Percentiles rank a stretch among this genome's conserved stretches.
phyloP scores from a whole-genome alignment of 768 basidiomycete genomes.

The Gymnopilus junonius region DNA sequence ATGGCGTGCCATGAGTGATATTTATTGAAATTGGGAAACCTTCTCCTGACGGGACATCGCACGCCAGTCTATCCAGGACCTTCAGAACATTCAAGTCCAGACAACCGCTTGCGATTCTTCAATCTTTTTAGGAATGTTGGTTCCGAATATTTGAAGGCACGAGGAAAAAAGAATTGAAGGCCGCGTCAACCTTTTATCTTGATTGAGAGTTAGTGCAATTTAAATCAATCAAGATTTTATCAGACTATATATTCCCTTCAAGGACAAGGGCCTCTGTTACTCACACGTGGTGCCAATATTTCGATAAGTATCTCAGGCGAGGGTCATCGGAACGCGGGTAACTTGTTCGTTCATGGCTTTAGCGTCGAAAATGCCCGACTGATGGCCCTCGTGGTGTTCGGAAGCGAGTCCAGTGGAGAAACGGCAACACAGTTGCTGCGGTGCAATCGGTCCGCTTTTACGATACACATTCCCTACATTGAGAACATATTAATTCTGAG shows the following conservation, averaged over 20 bases:
- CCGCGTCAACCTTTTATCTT: conserved; percentile 3
- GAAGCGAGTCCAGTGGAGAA: not conserved
- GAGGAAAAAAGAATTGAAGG: not conserved
- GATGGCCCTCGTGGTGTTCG: conserved; percentile 1
- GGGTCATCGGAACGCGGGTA: conserved; percentile 9
- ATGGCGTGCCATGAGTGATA: not conserved
- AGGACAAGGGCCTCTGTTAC: conserved; percentile 9
- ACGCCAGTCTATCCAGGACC: conserved; percentile 12
- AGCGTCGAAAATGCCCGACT: not conserved
- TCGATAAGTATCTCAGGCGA: conserved; percentile 8
- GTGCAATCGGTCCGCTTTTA: not conserved
- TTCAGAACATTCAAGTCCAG: not conserved
- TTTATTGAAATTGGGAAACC: not conserved
- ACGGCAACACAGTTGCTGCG: not conserved
- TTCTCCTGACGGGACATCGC: conserved; percentile 12
- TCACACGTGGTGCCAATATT: conserved; percentile 15
- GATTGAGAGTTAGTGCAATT: conserved; percentile 5
- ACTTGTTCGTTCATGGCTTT: not conserved
- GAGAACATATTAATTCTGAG: conserved; percentile 1
- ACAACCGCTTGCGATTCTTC: not conserved
- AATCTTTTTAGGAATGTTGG: conserved; percentile 12
- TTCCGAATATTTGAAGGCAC: conserved; percentile 1
- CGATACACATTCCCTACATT: not conserved
- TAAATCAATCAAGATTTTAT: conserved; percentile 6
- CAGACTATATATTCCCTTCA: conserved; percentile 7